phyloP scores from a whole-genome alignment of 2,329 filamentous ascomycete species.

The Fusarium sp. region DNA sequence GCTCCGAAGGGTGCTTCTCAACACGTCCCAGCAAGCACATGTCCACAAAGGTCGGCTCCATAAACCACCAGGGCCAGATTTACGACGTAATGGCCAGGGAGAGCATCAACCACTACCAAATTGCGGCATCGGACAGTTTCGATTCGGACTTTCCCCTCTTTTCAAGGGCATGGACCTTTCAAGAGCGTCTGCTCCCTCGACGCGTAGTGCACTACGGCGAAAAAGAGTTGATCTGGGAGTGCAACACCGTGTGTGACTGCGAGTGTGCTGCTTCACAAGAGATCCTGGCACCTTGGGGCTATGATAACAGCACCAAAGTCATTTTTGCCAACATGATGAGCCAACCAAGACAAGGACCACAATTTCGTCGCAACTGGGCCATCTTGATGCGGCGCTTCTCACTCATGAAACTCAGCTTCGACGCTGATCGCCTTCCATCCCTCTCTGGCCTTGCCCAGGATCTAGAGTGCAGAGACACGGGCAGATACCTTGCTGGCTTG shows the following conservation, averaged over 20 bases:
- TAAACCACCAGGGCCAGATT: background rate
- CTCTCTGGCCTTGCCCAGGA: background rate
- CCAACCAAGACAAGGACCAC: background rate
- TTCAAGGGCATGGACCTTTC: background rate
- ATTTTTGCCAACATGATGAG: background rate
- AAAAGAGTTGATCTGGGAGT: background rate
- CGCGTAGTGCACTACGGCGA: background rate
- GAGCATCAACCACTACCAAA: background rate
- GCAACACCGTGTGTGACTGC: background rate
- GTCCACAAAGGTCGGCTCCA: background rate
- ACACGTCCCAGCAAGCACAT: background rate
- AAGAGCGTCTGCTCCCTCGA: background rate
- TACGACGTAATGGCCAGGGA: background rate
- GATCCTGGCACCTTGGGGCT: background rate
- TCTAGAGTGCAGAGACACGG: background rate
- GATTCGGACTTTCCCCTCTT: background rate
- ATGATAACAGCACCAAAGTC: background rate
- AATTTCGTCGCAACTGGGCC: background rate
- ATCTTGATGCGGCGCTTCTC: background rate
- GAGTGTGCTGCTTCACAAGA: background rate
- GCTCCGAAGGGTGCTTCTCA: background rate
- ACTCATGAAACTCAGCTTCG: background rate
- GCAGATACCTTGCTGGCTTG: background rate
- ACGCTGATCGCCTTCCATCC: background rate
- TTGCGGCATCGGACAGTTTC: background rate